Evolutionary conservation across 495 filamentous ascomycete genomes (phyloP).

Genomic region (Apodospora peruviana): DNA sequence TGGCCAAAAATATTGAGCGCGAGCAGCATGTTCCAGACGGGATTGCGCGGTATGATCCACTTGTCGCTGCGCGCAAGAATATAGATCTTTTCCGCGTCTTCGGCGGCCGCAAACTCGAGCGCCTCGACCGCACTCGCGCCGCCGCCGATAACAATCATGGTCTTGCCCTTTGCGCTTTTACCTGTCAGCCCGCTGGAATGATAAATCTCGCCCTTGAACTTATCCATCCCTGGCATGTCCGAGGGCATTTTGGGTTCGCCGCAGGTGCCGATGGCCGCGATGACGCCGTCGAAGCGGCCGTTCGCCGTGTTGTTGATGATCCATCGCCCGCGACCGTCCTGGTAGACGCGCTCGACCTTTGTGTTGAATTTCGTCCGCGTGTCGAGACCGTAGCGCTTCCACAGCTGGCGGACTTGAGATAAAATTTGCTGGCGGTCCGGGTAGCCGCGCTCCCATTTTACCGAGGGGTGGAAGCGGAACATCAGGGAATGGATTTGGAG

Average conservation of each 20-base stretch:
- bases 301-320: constrained; percentile 66
- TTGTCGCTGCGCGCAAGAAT: constrained; percentile 77
- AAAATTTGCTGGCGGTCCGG: constrained; percentile 70
- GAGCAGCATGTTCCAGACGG: constrained; percentile 66
- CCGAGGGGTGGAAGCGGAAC: constrained; percentile 83
- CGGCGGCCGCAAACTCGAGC: constrained; percentile 68
- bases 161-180: constrained; percentile 59
- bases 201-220: constrained; percentile 61
- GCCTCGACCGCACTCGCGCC: constrained; percentile 81
- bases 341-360: constrained; percentile 59
- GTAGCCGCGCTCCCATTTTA: constrained; percentile 68
- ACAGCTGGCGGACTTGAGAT: constrained; percentile 61
- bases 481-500: constrained; percentile 81
- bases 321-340: constrained; percentile 67
- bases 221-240: constrained; percentile 56
- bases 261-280: constrained; percentile 72
- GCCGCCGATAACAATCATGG: constrained; percentile 69
- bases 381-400: constrained; percentile 70
- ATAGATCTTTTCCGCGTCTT: constrained; percentile 60
- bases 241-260: constrained; percentile 67
- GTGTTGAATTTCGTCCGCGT: constrained; percentile 67
- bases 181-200: constrained; percentile 73
- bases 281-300: constrained; percentile 71
- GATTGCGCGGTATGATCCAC: constrained; percentile 83
- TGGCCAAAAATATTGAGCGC: constrained; percentile 74